Evolutionary conservation across 1,284 basidiomycete species (phyloP).

Genomic region (Sphaerobolus stellatus): DNA sequence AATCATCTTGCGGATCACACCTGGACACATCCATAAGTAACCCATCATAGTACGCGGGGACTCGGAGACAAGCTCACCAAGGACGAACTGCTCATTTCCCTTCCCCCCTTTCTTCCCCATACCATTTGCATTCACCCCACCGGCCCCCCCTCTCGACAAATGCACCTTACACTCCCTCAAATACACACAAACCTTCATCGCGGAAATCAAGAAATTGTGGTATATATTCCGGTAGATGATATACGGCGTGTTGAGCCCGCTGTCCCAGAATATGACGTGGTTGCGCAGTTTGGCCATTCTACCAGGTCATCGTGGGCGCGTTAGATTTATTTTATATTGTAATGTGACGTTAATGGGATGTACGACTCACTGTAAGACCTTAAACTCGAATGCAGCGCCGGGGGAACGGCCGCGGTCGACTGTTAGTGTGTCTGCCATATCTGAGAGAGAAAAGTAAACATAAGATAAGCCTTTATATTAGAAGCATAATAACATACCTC

Average conservation of each 20-base stretch:
- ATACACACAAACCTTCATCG: constrained; percentile 89
- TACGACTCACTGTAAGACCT: constrained; percentile 63
- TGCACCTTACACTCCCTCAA: constrained; percentile 59
- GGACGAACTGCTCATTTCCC: too few relatives aligned
- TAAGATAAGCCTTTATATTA: too few relatives aligned
- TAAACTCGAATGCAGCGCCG: constrained; percentile 58
- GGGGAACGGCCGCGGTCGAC: constrained; percentile 58
- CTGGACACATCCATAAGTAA: constrained; percentile 34
- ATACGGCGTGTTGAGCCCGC: constrained; percentile 60
- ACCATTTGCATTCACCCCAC: constrained; percentile 41
- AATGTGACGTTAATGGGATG: neutral
- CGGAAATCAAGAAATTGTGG: constrained; percentile 81
- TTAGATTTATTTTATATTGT: neutral
- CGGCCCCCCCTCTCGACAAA: constrained; percentile 42
- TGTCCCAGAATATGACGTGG: constrained; percentile 79
- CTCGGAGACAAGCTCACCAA: neutral
- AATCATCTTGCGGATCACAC: constrained; percentile 58
- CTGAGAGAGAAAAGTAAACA: too few relatives aligned
- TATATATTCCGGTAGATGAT: constrained; percentile 82
- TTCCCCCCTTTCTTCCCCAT: too few relatives aligned
- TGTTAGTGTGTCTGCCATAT: constrained; percentile 61
- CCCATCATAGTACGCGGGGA: neutral
- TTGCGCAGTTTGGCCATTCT: constrained; percentile 68
- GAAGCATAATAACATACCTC: constrained; percentile 18
- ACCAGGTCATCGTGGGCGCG: constrained; percentile 3